A percentile compares a stretch with the other conserved stretches of the same genome.
Conservation (phyloP, 192 early-diverging fungal species). For the Mortierella alpina region DNA sequence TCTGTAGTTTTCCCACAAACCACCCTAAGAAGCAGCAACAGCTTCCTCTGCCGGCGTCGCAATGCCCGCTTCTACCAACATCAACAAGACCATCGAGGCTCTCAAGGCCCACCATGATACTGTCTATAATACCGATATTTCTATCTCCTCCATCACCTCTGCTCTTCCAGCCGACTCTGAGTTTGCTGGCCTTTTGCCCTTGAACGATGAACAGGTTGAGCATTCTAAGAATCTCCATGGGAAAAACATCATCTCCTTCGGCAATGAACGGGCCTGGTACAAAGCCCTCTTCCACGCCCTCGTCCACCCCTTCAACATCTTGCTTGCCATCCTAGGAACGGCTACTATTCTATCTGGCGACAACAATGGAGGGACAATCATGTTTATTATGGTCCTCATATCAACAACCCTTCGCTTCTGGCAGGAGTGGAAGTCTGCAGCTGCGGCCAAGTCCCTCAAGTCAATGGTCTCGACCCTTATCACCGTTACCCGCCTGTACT, state of each 20-base stretch:
- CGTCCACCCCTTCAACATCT: constrained; percentile 59
- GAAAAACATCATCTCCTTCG: constrained; percentile 29
- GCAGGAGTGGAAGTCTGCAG: constrained; percentile 57
- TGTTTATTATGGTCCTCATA: constrained; percentile 54
- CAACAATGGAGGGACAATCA: constrained; percentile 28
- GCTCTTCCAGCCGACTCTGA: neutral
- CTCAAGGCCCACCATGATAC: constrained; percentile 21
- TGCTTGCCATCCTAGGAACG: constrained; percentile 37
- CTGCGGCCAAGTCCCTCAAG: constrained; percentile 35
- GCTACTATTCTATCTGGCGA: constrained; percentile 33
- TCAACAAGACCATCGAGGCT: constrained; percentile 23
- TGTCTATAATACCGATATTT: constrained; percentile 8
- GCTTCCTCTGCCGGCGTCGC: neutral
- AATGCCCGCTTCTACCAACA: constrained; percentile 12
- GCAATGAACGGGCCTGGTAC: constrained; percentile 38
- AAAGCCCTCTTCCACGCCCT: constrained; percentile 49
- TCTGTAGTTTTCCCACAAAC: constrained; percentile 34
- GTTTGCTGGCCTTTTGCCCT: constrained; percentile 17
- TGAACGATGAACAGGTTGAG: constrained; percentile 39
- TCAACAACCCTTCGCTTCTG: constrained; percentile 54
- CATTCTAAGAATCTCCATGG: constrained; percentile 8
- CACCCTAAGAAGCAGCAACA: constrained; percentile 18
- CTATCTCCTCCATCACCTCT: constrained; percentile 12
- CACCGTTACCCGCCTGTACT: constrained; percentile 52
- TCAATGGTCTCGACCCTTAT: constrained; percentile 48